These are phyloP conservation scores for Hibiscus mutabilis DNA, from an alignment of 345 rosid species.

Conservation along the genomic window DNA sequence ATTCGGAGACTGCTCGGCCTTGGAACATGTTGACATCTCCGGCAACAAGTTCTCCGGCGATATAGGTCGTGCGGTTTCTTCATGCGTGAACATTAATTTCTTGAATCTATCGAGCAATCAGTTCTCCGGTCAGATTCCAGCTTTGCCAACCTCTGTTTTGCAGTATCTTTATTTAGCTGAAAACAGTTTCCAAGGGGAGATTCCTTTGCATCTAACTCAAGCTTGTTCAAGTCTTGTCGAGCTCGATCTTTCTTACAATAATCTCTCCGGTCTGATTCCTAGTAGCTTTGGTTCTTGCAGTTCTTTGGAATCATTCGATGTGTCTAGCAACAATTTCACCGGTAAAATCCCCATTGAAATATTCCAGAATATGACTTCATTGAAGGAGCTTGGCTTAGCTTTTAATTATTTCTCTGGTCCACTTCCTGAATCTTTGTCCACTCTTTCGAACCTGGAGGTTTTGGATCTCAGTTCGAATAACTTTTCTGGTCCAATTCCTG, in stretches of 20 bases:
- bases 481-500: slow-evolving; percentile 55
- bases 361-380: slow-evolving; percentile 46
- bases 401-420: slow-evolving; percentile 54
- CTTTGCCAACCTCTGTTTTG: slow-evolving; percentile 43
- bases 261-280: slow-evolving; percentile 63
- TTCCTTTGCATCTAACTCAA: slow-evolving; percentile 54
- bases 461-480: slow-evolving; percentile 84
- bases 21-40: slow-evolving; percentile 74
- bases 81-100: slow-evolving; percentile 49
- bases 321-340: slow-evolving; percentile 61
- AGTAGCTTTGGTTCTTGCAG: slow-evolving; percentile 50
- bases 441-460: slow-evolving; percentile 40
- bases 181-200: slow-evolving; percentile 57
- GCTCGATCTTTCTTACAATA: slow-evolving; percentile 73
- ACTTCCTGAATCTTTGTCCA: slow-evolving; percentile 59
- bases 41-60: slow-evolving; percentile 64
- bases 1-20: slow-evolving; percentile 52
- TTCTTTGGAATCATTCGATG: slow-evolving; percentile 45
- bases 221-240: slow-evolving; percentile 58
- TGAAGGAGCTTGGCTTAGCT: slow-evolving; percentile 51
- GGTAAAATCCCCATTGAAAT: slow-evolving; percentile 67
- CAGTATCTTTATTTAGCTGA: slow-evolving; percentile 44
- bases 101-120: slow-evolving; percentile 62
- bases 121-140: slow-evolving; percentile 61
- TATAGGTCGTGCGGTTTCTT: slow-evolving; percentile 39